Evolutionary conservation across 129 eudicot genomes (phyloP), one percentile per base, ranked within the genome.

Genomic region (Tagetes erecta): DNA sequence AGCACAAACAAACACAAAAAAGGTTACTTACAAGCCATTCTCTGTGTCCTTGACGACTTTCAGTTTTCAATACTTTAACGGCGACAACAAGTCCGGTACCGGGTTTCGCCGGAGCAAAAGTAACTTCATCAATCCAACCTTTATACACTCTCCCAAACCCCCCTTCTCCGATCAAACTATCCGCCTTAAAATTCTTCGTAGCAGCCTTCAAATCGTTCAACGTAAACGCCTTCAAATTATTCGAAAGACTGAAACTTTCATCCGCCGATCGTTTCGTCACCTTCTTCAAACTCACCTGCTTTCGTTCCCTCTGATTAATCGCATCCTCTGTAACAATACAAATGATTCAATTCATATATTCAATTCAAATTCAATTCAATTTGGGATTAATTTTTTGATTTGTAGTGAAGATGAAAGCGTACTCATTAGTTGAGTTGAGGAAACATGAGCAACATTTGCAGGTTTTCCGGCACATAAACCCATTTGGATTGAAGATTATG

Each of bases 381-480:
- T 44, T 8, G 6, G 49, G 6, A 10, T 44, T 2, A 10, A 44
- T 46, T 46, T 9, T 46, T 9, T 8, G 2, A 0, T 47, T 47
- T 2, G 13, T 47, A 11, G 3, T 47, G 33, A 81, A 49, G 3
- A 56, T 46, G 76, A 49, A 72, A 50, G 46, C 80, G 36, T 86
- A 91, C 97, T 89, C 56, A 2, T 55, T 79, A 88, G 80, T 34
- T 82, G 92, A 35, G 83, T 67, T 37, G 96, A 91, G 33, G 92
- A 88, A 79, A 86, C 96, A 81, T 91, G 90, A 64, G 90, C 90
- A 67, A 85, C 83, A 70, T 86, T 91, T n/a, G 92, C 80, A 67
- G 92, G 74, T 56, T 73, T 86, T 59, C 90, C 92, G 4, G 69
- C 64, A 75, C 97, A 91, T 14, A 81, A 67, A 27, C 97, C 96